A percentile compares a stretch with the other conserved stretches of the same genome.
These are phyloP conservation scores for Nematocida homosporus DNA, from an alignment of 371 early-diverging fungal genomes.

Conservation along the genomic window DNA sequence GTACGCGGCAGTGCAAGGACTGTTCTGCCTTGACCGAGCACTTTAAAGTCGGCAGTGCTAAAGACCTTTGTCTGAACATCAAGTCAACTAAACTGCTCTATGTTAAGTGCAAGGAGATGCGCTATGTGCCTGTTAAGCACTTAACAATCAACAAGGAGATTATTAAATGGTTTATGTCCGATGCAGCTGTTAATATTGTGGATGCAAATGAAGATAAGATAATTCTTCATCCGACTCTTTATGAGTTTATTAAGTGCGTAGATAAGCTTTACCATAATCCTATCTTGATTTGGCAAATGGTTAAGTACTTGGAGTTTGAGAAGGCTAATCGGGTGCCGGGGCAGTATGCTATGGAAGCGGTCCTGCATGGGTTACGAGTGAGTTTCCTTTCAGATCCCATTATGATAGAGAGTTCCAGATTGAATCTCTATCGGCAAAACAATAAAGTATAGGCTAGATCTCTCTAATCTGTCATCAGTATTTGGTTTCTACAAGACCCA, in stretches of 20 bases:
- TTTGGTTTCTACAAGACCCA: not conserved
- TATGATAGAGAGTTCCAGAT: constrained; percentile 17
- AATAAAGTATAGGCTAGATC: too few species aligned
- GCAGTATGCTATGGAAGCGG: not conserved
- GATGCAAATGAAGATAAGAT: constrained; percentile 16
- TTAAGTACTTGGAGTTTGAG: constrained; percentile 50
- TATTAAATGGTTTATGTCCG: constrained; percentile 3
- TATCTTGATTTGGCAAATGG: constrained; percentile 40
- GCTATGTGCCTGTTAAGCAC: constrained; percentile 32
- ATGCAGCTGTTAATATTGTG: constrained; percentile 13
- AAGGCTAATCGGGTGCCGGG: constrained; percentile 8
- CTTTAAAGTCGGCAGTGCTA: not conserved
- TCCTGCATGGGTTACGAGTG: constrained; percentile 35
- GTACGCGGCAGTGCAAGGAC: constrained; percentile 6
- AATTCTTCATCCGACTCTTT: constrained; percentile 16
- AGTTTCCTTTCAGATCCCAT: constrained; percentile 41
- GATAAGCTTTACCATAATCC: constrained; percentile 39
- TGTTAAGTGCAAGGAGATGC: constrained; percentile 37
- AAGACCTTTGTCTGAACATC: constrained; percentile 6
- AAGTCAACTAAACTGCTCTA: constrained; percentile 43
- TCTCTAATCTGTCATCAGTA: too few species aligned
- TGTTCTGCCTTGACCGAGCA: constrained; percentile 3
- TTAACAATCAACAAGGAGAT: constrained; percentile 5
- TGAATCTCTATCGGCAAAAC: constrained; percentile 47
- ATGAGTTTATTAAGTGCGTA: constrained; percentile 7